Evolutionary conservation across 352 stramenopile species (phyloP), one percentile per base, ranked within the genome.

Genomic region (Pythium folliculosum): DNA sequence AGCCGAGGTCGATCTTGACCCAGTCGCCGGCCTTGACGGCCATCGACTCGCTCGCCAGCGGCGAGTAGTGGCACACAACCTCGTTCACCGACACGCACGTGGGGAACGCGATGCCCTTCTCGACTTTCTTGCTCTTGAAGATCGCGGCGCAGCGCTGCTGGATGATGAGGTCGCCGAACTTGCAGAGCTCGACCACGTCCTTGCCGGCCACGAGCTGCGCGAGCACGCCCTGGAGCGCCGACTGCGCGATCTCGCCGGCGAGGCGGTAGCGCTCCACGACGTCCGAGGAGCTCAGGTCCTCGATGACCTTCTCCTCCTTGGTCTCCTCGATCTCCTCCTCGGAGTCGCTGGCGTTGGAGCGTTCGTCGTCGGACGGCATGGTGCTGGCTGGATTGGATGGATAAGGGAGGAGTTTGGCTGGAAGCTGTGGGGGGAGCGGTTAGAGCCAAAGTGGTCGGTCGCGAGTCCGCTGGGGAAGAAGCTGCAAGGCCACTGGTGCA

Each of bases 71-170:
- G 84, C 97, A 99, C 49, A 99, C 90, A 59, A 98, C 84, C 74
- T 99, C 97, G 81, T 99, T 99, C 21, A 99, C 94, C 60, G 94
- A 99, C 30, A 99, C 85, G 71, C 93, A 99, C 51, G 98, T 99
- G 10, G 98, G 98, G 82, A 99, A 99, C 13, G 98, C 97, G 63
- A 99, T 89, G 52, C 98, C 98, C 78, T 99, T 99, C 75, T 99
- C 95, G 7, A 99, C 84, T 65, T 97, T 91, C 79, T 97, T 98
- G 77, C 88, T 97, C 78, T 99, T 98, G 68, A 99, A 99, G 55
- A 99, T 97, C 60, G 97, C 91, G 43, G 75, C 77, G 62, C 84
- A 93, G 51, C 88, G 86, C 75, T 91, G 82, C 71, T 80, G 56
- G 58, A 97, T 86, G 59, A 97, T 85, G 1, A 90, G 71, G 73